Evolutionary conservation across 2,329 filamentous ascomycete species (phyloP).

Genomic region (Scolecobasidium constrictum): DNA sequence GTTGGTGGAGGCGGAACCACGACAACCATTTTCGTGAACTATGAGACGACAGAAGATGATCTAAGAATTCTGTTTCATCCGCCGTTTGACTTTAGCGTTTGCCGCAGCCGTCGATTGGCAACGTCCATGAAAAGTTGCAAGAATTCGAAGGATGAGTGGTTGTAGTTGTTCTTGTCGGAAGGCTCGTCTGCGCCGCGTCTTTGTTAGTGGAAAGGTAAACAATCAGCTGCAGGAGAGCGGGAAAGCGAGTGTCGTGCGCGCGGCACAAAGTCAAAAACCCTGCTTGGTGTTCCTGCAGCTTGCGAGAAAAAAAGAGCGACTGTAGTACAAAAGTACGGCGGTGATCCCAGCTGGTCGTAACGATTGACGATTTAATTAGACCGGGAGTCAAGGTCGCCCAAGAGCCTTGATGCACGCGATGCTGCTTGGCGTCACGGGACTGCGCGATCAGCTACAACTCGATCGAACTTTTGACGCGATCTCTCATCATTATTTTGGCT

Average conservation of each 20-base stretch:
- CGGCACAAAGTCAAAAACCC: background rate
- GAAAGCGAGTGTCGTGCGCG: background rate
- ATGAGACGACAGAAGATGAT: background rate
- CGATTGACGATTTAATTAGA: too few relatives aligned
- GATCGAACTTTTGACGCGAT: too few relatives aligned
- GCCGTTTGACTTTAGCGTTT: background rate
- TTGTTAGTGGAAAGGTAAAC: too few relatives aligned
- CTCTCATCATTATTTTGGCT: too few relatives aligned
- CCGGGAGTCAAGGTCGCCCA: too few relatives aligned
- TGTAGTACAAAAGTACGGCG: background rate
- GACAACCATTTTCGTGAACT: conserved; percentile 60
- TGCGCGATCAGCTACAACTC: too few relatives aligned
- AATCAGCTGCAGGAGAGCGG: background rate
- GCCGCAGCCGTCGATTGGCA: background rate
- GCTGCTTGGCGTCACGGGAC: too few relatives aligned
- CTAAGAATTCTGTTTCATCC: background rate
- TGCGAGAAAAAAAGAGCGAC: background rate
- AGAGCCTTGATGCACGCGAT: too few relatives aligned
- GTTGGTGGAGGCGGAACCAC: conserved; percentile 64
- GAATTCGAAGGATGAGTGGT: background rate
- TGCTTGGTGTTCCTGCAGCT: background rate
- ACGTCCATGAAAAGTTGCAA: conserved; percentile 1
- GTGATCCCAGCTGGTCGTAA: background rate
- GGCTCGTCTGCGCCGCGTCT: too few relatives aligned
- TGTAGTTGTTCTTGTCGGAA: conserved; percentile 1